These are phyloP conservation scores for Fusarium sp. DNA, from an alignment of 2,329 filamentous ascomycete species.

Conservation along the genomic window DNA sequence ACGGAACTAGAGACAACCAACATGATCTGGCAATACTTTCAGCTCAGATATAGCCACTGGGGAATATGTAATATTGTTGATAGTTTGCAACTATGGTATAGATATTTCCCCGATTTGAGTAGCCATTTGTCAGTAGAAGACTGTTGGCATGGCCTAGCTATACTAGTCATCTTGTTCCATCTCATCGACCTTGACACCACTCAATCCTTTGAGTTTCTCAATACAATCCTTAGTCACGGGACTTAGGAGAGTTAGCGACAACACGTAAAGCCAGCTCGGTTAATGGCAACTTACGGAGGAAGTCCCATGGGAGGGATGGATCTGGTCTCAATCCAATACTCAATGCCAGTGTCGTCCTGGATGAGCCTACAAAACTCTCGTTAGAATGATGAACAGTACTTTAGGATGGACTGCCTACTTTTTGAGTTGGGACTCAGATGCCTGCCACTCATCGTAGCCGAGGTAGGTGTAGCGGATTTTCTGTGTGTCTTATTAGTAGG, in stretches of 20 bases:
- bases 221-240: background rate
- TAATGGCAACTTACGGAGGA: background rate
- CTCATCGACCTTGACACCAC: background rate
- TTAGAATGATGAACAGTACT: accelerated
- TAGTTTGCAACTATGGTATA: background rate
- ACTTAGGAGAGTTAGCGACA: background rate
- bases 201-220: background rate
- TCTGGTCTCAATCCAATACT: background rate
- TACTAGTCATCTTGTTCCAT: background rate
- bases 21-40: background rate
- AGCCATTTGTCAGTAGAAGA: too few relatives aligned
- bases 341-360: background rate
- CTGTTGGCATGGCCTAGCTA: accelerated
- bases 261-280: accelerated
- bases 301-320: background rate
- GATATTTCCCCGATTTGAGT: background rate
- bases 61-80: background rate
- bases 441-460: background rate
- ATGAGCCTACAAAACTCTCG: accelerated
- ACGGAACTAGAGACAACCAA: background rate
- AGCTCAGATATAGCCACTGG: too few relatives aligned
- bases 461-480: background rate
- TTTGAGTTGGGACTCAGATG: background rate
- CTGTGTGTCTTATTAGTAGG: background rate
- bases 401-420: accelerated